phyloP scores from a whole-genome alignment of 225 moss, liverwort and hornwort genomes.

The Lunularia cruciata region DNA sequence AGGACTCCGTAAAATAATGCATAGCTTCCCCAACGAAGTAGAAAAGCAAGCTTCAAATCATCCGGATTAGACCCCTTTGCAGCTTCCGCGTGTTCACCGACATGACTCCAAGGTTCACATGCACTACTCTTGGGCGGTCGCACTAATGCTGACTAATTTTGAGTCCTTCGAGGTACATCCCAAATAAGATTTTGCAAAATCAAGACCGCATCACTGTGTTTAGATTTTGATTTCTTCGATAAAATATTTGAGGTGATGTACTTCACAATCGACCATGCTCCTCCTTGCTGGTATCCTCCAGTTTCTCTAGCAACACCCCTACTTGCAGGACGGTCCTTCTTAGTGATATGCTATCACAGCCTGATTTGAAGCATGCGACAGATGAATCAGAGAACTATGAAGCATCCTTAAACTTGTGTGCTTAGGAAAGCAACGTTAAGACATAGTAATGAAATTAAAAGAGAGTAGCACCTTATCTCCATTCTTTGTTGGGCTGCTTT shows the following conservation, averaged over 20 bases:
- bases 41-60: neutral
- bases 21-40: neutral
- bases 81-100: too few species aligned
- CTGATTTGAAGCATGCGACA: neutral
- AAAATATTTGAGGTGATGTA: neutral
- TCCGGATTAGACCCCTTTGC: neutral
- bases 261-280: constrained; percentile 3
- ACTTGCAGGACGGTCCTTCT: constrained; percentile 1
- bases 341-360: neutral
- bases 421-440: neutral
- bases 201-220: neutral
- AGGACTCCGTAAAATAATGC: constrained; percentile 1
- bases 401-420: neutral
- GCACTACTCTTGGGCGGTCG: neutral
- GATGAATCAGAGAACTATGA: neutral
- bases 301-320: neutral
- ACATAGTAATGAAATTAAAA: neutral
- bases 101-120: neutral
- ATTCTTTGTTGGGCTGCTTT: neutral
- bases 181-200: neutral
- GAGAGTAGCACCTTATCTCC: constrained; percentile 7
- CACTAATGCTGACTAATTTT: neutral
- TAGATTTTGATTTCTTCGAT: neutral
- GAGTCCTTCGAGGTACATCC: constrained; percentile 1
- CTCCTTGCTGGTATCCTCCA: neutral